Evolutionary conservation across 2,329 filamentous ascomycete species (phyloP).

Genomic region (Epichloe brachyelytri): DNA sequence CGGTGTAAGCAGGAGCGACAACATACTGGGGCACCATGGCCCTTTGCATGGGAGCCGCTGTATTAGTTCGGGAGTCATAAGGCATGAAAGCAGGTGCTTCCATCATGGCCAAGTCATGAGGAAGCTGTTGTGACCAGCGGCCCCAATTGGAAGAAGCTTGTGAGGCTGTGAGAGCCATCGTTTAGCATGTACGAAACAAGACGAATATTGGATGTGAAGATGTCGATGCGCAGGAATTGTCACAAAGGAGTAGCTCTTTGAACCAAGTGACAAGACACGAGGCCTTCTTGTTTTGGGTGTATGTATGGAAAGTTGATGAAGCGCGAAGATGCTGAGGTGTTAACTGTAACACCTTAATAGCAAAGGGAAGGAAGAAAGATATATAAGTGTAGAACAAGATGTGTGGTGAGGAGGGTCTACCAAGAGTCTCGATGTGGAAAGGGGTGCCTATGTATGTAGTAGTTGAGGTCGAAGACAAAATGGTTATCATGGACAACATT

Average conservation of each 20-base stretch:
- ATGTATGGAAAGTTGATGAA: neutral
- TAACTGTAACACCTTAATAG: neutral
- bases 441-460: slow-evolving; percentile 1
- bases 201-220: neutral
- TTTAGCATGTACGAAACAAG: slow-evolving; percentile 1
- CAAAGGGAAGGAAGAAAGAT: slow-evolving; percentile 1
- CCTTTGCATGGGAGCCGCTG: slow-evolving; percentile 27
- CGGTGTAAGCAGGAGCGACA: slow-evolving; percentile 30
- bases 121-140: slow-evolving; percentile 40
- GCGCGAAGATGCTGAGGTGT: neutral
- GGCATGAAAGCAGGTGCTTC: slow-evolving; percentile 32
- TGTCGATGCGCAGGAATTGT: neutral
- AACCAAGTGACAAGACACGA: neutral
- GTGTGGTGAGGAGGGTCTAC: neutral
- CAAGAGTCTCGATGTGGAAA: slow-evolving; percentile 1
- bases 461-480: slow-evolving; percentile 1
- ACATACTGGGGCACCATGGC: slow-evolving; percentile 35
- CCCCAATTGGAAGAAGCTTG: slow-evolving; percentile 37
- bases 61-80: slow-evolving; percentile 32
- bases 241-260: too few species aligned
- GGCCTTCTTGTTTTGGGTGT: neutral
- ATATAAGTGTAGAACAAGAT: slow-evolving; percentile 3
- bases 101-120: slow-evolving; percentile 35
- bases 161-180: slow-evolving; percentile 36
- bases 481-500: slow-evolving; percentile 1